These are phyloP conservation scores for Eremomyces bilateralis DNA, from an alignment of 495 filamentous ascomycete species.

Conservation along the genomic window DNA sequence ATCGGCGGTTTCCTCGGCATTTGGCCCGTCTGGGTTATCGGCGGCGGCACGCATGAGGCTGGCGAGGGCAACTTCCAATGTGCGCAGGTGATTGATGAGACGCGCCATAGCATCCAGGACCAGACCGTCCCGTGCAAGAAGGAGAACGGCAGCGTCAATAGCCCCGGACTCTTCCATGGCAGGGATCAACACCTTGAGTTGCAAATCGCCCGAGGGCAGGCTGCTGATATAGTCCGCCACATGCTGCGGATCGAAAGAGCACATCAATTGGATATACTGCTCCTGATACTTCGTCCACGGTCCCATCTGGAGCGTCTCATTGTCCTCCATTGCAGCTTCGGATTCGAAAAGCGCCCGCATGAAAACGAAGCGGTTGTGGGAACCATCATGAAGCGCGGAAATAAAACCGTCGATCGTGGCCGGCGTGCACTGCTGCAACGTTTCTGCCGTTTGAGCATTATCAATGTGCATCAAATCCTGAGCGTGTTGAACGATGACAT, in stretches of 20 bases:
- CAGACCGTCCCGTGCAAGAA: conserved; percentile 80
- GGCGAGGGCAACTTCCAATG: conserved; percentile 55
- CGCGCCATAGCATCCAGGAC: conserved; percentile 65
- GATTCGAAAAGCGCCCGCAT: conserved; percentile 62
- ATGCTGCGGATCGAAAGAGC: conserved; percentile 56
- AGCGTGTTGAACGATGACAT: conserved; percentile 47
- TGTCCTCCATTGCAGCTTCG: conserved; percentile 20
- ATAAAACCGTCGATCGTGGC: conserved; percentile 53
- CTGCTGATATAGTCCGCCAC: conserved; percentile 69
- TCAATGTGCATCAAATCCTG: conserved; percentile 47
- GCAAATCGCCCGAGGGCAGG: conserved; percentile 58
- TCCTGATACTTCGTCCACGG: conserved; percentile 39
- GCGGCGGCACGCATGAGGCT: conserved; percentile 38
- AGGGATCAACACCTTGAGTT: conserved; percentile 62
- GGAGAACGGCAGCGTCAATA: conserved; percentile 77
- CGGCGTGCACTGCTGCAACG: conserved; percentile 41
- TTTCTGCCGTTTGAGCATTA: conserved; percentile 42
- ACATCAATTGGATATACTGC: conserved; percentile 77
- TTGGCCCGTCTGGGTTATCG: conserved; percentile 32
- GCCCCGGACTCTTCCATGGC: conserved; percentile 74
- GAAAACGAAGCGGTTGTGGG: conserved; percentile 52
- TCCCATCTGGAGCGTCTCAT: conserved; percentile 9
- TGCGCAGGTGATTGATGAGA: conserved; percentile 54
- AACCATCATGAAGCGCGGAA: conserved; percentile 36
- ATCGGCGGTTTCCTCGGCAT: conserved; percentile 30